Evolutionary conservation across 2,329 filamentous ascomycete genomes (phyloP).

Genomic region (Aspergillus flavus): DNA sequence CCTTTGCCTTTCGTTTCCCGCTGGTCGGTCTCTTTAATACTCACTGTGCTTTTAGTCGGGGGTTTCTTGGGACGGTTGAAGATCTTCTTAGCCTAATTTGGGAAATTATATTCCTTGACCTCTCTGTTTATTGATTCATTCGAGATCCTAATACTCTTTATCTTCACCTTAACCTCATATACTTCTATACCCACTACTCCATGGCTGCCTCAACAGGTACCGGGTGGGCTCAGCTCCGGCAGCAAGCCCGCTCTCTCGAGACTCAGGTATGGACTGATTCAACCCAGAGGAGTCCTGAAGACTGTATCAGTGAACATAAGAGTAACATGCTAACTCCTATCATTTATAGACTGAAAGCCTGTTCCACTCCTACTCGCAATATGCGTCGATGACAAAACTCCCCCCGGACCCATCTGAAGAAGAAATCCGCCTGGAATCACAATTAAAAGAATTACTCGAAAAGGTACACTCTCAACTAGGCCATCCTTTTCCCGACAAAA

Average conservation of each 20-base stretch:
- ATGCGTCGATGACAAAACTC: constrained; percentile 76
- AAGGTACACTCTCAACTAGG: constrained; percentile 18
- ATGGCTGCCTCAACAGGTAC: constrained; percentile 62
- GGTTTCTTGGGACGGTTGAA: neutral
- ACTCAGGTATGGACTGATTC: constrained; percentile 67
- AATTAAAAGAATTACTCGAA: constrained; percentile 81
- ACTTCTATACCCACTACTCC: constrained; percentile 9
- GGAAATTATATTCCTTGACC: neutral
- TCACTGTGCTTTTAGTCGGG: neutral
- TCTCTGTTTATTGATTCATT: neutral
- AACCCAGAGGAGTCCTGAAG: neutral
- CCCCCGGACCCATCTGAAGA: constrained; percentile 83
- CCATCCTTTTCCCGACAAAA: neutral
- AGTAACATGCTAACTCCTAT: neutral
- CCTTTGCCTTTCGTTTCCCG: neutral
- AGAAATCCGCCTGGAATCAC: constrained; percentile 75
- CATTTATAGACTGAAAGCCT: constrained; percentile 73
- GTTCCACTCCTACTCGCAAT: constrained; percentile 80
- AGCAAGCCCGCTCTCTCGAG: constrained; percentile 86
- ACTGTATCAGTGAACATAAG: neutral
- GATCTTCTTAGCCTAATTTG: neutral
- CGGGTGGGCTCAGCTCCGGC: constrained; percentile 91
- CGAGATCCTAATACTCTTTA: neutral
- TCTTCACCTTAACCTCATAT: neutral
- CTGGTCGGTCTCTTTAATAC: neutral